phyloP scores from a whole-genome alignment of 257 asterid species.

The Pogostemon cablin region DNA sequence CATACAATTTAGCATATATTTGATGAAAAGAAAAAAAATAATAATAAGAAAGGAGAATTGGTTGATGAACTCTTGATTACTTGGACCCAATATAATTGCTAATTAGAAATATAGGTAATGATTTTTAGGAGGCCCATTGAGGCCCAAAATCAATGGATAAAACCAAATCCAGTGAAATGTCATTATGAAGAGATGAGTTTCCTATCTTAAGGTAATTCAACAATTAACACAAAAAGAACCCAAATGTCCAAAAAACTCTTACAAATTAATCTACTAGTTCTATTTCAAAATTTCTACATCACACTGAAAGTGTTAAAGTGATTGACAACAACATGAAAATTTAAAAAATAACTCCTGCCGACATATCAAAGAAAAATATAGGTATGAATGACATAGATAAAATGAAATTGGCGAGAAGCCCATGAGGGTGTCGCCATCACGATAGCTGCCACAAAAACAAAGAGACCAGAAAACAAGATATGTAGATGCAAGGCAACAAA shows the following conservation, averaged over 20 bases:
- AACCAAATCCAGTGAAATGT: background rate
- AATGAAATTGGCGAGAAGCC: constrained; percentile 4
- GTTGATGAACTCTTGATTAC: background rate
- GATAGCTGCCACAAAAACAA: constrained; percentile 24
- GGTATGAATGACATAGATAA: background rate
- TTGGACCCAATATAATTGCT: background rate
- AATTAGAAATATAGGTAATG: background rate
- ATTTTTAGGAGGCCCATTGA: too few species aligned
- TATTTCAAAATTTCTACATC: background rate
- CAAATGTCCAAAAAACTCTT: background rate
- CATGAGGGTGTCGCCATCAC: constrained; percentile 33
- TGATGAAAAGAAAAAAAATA: too few species aligned
- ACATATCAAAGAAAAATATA: too few species aligned
- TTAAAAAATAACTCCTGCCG: too few species aligned
- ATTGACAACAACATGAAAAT: too few species aligned
- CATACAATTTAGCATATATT: too few species aligned
- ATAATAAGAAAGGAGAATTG: background rate
- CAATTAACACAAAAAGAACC: background rate
- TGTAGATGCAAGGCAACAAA: constrained; percentile 41
- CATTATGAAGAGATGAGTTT: background rate
- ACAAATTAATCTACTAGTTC: too few species aligned
- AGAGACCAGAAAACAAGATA: constrained; percentile 4
- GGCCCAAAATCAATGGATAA: too few species aligned
- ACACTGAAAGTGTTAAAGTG: too few species aligned
- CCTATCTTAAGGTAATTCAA: background rate